Evolutionary conservation across 2,329 filamentous ascomycete genomes (phyloP).

Genomic region (Xylaria sp.): DNA sequence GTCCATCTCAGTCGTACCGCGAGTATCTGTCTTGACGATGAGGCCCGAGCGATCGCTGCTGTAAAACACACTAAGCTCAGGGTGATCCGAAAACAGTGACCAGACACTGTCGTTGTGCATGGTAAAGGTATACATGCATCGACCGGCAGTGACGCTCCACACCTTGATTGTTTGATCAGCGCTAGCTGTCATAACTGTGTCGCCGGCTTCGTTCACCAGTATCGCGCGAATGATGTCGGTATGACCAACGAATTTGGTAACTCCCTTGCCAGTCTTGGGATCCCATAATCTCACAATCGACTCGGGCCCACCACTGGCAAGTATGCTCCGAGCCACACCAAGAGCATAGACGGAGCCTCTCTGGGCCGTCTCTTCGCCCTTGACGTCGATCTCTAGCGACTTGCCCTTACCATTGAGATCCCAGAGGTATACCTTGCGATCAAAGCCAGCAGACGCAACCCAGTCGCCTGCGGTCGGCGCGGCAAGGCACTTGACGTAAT

Average conservation of each 20-base stretch:
- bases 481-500: slow-evolving; percentile 96
- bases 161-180: slow-evolving; percentile 98
- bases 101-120: slow-evolving; percentile 99
- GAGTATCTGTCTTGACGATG: slow-evolving; percentile 95
- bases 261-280: slow-evolving; percentile 83
- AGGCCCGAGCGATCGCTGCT: slow-evolving; percentile 92
- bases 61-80: slow-evolving; percentile 89
- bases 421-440: slow-evolving; percentile 93
- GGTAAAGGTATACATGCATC: slow-evolving; percentile 97
- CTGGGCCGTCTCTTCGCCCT: slow-evolving; percentile 82
- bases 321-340: slow-evolving; percentile 79
- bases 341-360: slow-evolving; percentile 97
- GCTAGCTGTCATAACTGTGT: slow-evolving; percentile 92
- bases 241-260: slow-evolving; percentile 97
- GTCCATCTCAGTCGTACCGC: slow-evolving; percentile 77
- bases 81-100: slow-evolving; percentile 91
- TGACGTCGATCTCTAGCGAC: slow-evolving; percentile 85
- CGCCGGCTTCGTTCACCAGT: slow-evolving; percentile 86
- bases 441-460: slow-evolving; percentile 93
- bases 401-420: slow-evolving; percentile 90
- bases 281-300: slow-evolving; percentile 95
- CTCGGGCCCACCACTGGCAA: slow-evolving; percentile 94
- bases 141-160: slow-evolving; percentile 93
- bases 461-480: slow-evolving; percentile 78
- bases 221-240: slow-evolving; percentile 95